These are phyloP conservation scores for fission yeast (Schizosaccharomyces pombe) DNA, from an alignment of 805 yeast genomes.

Conservation along the genomic window DNA sequence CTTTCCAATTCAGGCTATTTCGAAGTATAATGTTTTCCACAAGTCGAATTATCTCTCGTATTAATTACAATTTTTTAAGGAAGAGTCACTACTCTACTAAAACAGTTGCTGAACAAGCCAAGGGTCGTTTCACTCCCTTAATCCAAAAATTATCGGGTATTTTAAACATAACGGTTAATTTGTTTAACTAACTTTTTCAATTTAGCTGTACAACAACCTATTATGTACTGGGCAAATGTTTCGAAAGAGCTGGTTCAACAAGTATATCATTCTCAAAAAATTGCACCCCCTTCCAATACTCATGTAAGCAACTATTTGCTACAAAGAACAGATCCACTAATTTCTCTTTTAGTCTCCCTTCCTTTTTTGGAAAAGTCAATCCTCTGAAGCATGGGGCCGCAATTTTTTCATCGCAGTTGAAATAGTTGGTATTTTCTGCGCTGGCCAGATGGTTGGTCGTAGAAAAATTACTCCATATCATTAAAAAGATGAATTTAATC, in stretches of 20 bases:
- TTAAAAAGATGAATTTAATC: background rate
- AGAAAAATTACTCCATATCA: slow-evolving; percentile 69
- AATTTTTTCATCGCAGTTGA: slow-evolving; percentile 44
- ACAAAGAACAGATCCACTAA: background rate
- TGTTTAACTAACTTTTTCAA: background rate
- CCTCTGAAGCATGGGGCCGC: slow-evolving; percentile 15
- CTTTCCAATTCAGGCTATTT: no score
- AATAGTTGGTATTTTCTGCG: slow-evolving; percentile 69
- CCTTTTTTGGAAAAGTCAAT: background rate
- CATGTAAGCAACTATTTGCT: background rate
- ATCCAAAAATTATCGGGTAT: background rate
- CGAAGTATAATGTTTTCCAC: no score
- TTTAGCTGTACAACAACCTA: slow-evolving; percentile 18
- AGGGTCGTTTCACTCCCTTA: background rate
- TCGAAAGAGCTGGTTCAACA: slow-evolving; percentile 41
- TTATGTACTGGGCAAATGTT: slow-evolving; percentile 61
- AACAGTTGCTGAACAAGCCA: background rate
- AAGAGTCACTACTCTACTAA: background rate
- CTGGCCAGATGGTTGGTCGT: slow-evolving; percentile 93
- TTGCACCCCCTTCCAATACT: slow-evolving; percentile 36
- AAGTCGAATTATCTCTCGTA: background rate
- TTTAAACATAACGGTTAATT: background rate
- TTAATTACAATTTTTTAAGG: background rate
- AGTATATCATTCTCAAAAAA: slow-evolving; percentile 75
- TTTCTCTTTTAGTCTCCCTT: background rate